Base-by-base conservation (phyloP, 257 asterid genomes). In the Przewalskia tangutica region DNA sequence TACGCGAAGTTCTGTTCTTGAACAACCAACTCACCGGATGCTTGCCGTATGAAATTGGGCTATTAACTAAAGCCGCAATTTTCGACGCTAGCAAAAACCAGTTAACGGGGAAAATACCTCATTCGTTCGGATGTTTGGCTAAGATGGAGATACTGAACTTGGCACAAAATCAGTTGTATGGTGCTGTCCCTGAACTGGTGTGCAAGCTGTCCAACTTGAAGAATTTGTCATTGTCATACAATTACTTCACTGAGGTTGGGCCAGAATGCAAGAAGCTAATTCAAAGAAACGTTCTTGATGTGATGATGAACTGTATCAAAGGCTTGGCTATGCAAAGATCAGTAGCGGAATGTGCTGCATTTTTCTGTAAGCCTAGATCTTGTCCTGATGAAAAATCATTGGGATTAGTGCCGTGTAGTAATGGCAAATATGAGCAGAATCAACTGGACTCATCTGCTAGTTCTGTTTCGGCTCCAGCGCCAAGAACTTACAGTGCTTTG, bases 21-120 rank as follows among this genome's bases (percentile, higher is more conserved):
- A 85, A 85, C 83, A 93, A 93, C 75, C 48, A 7, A 1, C 87
- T 93, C 9, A 86, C 92, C 7, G 95, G 97, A 16, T 91, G 97
- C 78, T 91, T 93, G 17, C 97, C 97, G 0, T 84, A 83, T 79
- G 89, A 91, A 83, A 89, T 93, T 5, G 97, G 97, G 4, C n/a
- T 81, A 6, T 76, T 91, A 80, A 82, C 71, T 58, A 88, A 85
- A 34, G 27, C 86, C 8, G 82, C 67, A 0, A 11, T 86, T 0
- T 88, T 93, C 18, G 94, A 93, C 77, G 95, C 80, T 27, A 88
- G 94, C 83, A n/a, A 0, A 20, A 93, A 93, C 82, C 17, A 6
- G 0, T 50, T 93, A 79, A 91, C 97, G 0, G 95, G 97, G 44
- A 94, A 91, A 0, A 89, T 93, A 6, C 97, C 97, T 0, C 64